Conservation (phyloP, 1,139 yeast species). For the Geotrichum klebahnii region DNA sequence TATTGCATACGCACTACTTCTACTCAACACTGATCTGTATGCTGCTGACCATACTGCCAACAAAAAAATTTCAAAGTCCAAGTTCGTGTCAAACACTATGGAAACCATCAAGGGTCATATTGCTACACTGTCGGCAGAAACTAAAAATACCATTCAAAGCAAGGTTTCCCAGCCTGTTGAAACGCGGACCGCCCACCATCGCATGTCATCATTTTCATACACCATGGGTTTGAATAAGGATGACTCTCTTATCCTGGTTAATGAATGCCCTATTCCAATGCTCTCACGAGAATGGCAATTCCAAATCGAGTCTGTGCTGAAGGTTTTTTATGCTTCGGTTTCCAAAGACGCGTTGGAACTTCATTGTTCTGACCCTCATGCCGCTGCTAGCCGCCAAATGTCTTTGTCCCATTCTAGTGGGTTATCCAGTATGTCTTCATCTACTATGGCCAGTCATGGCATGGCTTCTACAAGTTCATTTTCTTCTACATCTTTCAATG, state of each 20-base stretch:
- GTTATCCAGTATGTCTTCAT: neutral
- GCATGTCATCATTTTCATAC: conserved; percentile 21
- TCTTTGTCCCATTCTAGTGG: conserved; percentile 5
- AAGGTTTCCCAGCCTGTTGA: neutral
- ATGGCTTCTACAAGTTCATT: conserved; percentile 16
- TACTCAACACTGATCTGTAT: conserved; percentile 51
- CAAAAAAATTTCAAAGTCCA: conserved; percentile 40
- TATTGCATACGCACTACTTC: conserved; percentile 63
- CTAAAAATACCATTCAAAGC: neutral
- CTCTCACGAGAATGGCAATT: conserved; percentile 33
- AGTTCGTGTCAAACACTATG: conserved; percentile 32
- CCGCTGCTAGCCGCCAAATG: neutral
- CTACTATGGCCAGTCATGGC: conserved; percentile 3
- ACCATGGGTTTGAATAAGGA: conserved; percentile 17
- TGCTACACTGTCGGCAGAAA: conserved; percentile 1
- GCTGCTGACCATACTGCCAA: conserved; percentile 36
- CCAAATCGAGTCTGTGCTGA: conserved; percentile 31
- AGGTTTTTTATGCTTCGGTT: conserved; percentile 31
- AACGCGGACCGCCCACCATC: conserved; percentile 10
- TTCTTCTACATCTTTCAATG: conserved; percentile 3
- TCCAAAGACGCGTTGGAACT: conserved; percentile 33
- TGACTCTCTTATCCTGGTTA: conserved; percentile 29
- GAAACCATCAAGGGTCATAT: conserved; percentile 28
- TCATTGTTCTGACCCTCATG: conserved; percentile 19
- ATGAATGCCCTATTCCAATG: conserved; percentile 25